Conservation (phyloP, 192 early-diverging fungal species). For the Geosiphon pyriformis region DNA sequence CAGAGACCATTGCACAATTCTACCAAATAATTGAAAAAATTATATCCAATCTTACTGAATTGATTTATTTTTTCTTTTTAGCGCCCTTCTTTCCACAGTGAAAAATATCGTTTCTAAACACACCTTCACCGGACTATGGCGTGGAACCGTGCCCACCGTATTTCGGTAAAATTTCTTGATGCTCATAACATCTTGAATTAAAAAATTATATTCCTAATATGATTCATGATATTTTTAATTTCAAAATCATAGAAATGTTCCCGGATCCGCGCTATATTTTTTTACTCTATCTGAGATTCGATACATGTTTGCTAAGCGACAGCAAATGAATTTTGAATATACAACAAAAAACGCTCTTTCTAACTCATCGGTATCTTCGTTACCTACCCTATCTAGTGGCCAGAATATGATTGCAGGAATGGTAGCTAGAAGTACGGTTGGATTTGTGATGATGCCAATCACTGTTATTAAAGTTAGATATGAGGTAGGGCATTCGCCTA, state of each 20-base stretch:
- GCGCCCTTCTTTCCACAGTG: slow-evolving; percentile 52
- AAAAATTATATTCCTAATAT: no score
- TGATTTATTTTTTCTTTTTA: no score
- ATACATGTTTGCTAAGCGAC: slow-evolving; percentile 38
- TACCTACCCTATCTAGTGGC: slow-evolving; percentile 46
- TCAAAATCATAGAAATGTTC: slow-evolving; percentile 58
- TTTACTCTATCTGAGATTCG: slow-evolving; percentile 59
- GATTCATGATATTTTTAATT: no score
- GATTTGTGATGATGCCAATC: slow-evolving; percentile 90
- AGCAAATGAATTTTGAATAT: slow-evolving; percentile 27
- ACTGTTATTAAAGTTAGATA: slow-evolving; percentile 88
- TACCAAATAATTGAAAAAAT: no score
- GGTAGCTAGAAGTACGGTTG: slow-evolving; percentile 64
- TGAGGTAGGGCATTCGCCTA: slow-evolving; percentile 50
- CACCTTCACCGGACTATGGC: slow-evolving; percentile 68
- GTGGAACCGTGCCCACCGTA: slow-evolving; percentile 69
- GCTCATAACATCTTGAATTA: no score
- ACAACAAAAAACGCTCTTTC: no score
- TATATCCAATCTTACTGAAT: no score
- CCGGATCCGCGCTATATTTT: slow-evolving; percentile 72
- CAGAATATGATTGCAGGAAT: slow-evolving; percentile 70
- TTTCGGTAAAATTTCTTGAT: slow-evolving; percentile 57
- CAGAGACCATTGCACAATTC: no score
- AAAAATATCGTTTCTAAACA: slow-evolving; percentile 54
- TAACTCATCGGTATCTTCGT: slow-evolving; percentile 17